Percentiles rank a stretch among this genome's conserved stretches.
Evolutionary conservation across 495 filamentous ascomycete genomes (phyloP).

Genomic region (Corynascus novoguineensis): DNA sequence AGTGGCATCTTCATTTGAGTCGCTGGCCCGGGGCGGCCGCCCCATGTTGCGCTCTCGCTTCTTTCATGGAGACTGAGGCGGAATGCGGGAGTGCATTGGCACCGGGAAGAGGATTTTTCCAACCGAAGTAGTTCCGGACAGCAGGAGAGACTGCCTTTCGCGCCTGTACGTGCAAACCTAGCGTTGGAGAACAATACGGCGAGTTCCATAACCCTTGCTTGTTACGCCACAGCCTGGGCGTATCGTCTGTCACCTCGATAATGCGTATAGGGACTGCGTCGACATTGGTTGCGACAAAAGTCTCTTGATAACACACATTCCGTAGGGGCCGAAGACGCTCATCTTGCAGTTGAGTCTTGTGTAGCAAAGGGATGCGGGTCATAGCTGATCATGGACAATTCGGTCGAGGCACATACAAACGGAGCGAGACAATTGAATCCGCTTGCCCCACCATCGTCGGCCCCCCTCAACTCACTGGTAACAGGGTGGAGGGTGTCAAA

Average conservation of each 20-base stretch:
- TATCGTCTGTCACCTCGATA: too few species aligned
- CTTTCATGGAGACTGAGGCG: too few species aligned
- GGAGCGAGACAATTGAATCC: not conserved
- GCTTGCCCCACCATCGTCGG: not conserved
- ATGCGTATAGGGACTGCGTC: too few species aligned
- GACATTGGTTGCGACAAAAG: not conserved
- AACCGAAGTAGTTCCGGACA: too few species aligned
- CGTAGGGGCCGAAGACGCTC: too few species aligned
- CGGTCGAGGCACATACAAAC: conserved; percentile 2
- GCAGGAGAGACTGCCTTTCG: too few species aligned
- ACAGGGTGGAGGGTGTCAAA: not conserved
- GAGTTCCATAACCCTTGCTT: too few species aligned
- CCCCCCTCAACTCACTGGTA: not conserved
- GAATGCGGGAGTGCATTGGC: too few species aligned
- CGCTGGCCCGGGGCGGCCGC: not conserved
- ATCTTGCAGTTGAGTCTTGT: too few species aligned
- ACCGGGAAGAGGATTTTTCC: too few species aligned
- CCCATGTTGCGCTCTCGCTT: not conserved
- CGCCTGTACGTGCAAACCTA: too few species aligned
- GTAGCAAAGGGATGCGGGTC: not conserved
- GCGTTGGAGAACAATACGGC: not conserved
- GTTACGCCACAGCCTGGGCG: too few species aligned
- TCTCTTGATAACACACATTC: conserved; percentile 1
- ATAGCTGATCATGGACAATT: conserved; percentile 5
- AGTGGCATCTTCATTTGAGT: not conserved